These are phyloP conservation scores for Dioszegia crocea DNA, from an alignment of 768 basidiomycete genomes.

Conservation along the genomic window DNA sequence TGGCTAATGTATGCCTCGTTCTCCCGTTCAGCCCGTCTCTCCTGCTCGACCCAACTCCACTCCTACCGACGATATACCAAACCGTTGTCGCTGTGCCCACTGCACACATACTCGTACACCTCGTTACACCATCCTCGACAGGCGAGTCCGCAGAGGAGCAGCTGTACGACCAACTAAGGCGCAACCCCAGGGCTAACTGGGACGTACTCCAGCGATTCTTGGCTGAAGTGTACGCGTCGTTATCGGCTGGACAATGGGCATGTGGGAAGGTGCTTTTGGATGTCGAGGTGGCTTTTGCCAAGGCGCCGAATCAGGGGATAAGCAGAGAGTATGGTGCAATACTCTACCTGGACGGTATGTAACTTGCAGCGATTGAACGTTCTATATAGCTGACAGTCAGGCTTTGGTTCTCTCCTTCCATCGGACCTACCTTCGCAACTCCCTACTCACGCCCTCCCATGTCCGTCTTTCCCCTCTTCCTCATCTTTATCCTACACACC, in stretches of 20 bases:
- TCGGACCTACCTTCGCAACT: neutral
- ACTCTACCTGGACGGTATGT: neutral
- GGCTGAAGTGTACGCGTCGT: conserved; percentile 69
- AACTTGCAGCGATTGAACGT: neutral
- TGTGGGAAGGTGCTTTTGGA: conserved; percentile 67
- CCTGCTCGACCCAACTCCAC: conserved; percentile 1
- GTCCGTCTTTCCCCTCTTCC: neutral
- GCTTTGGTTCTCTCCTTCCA: neutral
- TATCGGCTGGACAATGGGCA: conserved; percentile 67
- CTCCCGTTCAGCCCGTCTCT: conserved; percentile 28
- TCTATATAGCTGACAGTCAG: neutral
- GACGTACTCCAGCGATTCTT: conserved; percentile 68
- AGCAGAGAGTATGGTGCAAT: neutral
- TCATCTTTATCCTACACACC: neutral
- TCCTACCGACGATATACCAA: conserved; percentile 18
- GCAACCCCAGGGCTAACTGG: conserved; percentile 54
- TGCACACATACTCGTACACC: neutral
- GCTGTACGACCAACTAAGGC: conserved; percentile 16
- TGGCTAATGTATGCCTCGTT: conserved; percentile 22
- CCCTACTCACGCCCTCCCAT: neutral
- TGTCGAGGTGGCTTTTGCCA: conserved; percentile 70
- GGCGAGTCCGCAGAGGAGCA: neutral
- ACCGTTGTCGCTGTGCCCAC: neutral
- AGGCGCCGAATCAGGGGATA: conserved; percentile 51
- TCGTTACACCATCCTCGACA: neutral